Conservation (phyloP, 2,329 filamentous ascomycete species). For the Claviceps sp. region DNA sequence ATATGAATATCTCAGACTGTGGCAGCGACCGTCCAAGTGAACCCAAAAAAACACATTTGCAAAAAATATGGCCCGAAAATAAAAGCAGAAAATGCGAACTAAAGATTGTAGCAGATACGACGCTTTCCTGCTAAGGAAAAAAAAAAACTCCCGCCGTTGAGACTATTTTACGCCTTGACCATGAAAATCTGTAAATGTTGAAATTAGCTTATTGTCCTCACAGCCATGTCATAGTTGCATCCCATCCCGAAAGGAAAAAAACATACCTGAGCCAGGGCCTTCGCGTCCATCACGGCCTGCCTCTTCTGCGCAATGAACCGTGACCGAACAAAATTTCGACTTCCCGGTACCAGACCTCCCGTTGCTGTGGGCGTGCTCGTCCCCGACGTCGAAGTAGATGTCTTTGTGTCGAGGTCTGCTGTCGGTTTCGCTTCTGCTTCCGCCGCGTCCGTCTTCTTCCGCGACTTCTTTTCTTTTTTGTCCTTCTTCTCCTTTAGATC, state of each 20-base stretch:
- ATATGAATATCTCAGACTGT: too few relatives aligned
- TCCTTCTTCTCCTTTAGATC: constrained; percentile 27
- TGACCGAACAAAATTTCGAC: constrained; percentile 61
- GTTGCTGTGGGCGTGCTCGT: constrained; percentile 26
- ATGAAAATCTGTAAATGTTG: constrained; percentile 45
- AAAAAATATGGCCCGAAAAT: too few relatives aligned
- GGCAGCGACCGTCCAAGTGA: too few relatives aligned
- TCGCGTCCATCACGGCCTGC: constrained; percentile 65
- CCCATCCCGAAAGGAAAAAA: neutral
- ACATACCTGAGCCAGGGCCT: constrained; percentile 75
- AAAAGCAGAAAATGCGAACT: too few relatives aligned
- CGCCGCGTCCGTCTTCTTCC: constrained; percentile 31
- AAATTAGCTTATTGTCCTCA: neutral
- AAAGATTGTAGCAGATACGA: too few relatives aligned
- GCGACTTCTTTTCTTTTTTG: constrained; percentile 28
- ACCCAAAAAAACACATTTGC: too few relatives aligned
- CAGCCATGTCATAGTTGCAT: neutral
- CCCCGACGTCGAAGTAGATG: constrained; percentile 17
- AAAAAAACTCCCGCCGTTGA: neutral
- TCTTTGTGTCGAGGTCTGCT: constrained; percentile 9
- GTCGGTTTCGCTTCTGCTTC: constrained; percentile 31
- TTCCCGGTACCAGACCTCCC: constrained; percentile 34
- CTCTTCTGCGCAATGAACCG: constrained; percentile 83
- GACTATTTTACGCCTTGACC: constrained; percentile 35
- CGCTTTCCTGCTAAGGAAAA: too few relatives aligned